These are phyloP conservation scores for Paraphoma sp. DNA, from an alignment of 2,329 filamentous ascomycete species.

Conservation along the genomic window DNA sequence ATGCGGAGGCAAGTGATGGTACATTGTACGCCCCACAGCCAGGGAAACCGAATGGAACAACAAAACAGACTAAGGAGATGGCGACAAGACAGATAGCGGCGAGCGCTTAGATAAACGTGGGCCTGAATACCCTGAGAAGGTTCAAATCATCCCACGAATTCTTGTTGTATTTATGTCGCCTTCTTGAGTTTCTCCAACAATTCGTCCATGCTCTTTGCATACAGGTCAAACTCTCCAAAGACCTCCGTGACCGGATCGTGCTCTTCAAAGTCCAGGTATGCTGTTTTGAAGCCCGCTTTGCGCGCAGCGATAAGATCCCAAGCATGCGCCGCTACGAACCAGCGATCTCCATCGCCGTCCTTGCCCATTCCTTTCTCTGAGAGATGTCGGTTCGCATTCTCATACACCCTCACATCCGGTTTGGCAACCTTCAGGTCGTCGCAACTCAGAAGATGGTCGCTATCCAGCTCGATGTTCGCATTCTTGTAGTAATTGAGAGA, in stretches of 20 bases:
- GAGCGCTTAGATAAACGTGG: background rate
- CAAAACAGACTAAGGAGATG: background rate
- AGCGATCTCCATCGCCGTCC: slow-evolving; percentile 21
- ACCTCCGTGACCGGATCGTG: slow-evolving; percentile 29
- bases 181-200: slow-evolving; percentile 26
- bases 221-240: slow-evolving; percentile 34
- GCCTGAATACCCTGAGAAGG: too few species aligned
- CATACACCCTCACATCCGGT: slow-evolving; percentile 28
- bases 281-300: slow-evolving; percentile 30
- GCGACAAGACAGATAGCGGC: slow-evolving; percentile 3
- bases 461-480: slow-evolving; percentile 25
- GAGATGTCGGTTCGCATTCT: slow-evolving; percentile 23
- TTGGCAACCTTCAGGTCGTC: slow-evolving; percentile 28
- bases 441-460: slow-evolving; percentile 27
- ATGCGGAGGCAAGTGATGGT: slow-evolving; percentile 18
- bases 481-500: slow-evolving; percentile 23
- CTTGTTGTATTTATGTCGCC: background rate
- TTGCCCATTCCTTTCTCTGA: slow-evolving; percentile 5
- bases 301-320: slow-evolving; percentile 31
- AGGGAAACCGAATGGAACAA: background rate
- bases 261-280: slow-evolving; percentile 33
- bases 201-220: slow-evolving; percentile 28
- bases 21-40: slow-evolving; percentile 23
- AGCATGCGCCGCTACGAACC: slow-evolving; percentile 35
- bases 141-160: background rate